Percentiles rank a stretch among this genome's conserved stretches.
These are phyloP conservation scores for Colletotrichum graminicola DNA, from an alignment of 2,329 filamentous ascomycete genomes.

Conservation along the genomic window DNA sequence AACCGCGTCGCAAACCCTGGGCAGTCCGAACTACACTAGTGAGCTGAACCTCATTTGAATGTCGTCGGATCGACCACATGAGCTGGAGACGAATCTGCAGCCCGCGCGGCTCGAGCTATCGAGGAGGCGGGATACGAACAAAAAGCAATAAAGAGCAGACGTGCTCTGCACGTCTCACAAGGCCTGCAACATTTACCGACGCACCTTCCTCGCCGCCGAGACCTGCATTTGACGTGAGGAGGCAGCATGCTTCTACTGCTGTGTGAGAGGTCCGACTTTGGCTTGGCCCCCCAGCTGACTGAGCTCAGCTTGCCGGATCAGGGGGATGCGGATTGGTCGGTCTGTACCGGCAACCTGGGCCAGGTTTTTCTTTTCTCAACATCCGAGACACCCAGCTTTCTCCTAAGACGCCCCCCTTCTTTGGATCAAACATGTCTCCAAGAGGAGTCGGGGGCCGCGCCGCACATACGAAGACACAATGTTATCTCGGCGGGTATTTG, in stretches of 20 bases:
- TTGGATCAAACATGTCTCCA: background rate
- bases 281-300: background rate
- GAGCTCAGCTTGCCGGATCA: conserved; percentile 1
- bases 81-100: conserved; percentile 4
- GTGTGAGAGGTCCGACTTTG: background rate
- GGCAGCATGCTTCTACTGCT: background rate
- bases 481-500: background rate
- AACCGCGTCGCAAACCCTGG: conserved; percentile 18
- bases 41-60: background rate
- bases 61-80: background rate
- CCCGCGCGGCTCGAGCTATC: background rate
- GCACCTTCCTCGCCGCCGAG: background rate
- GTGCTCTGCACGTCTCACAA: background rate
- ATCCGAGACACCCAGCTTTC: conserved; percentile 1
- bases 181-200: background rate
- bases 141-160: background rate
- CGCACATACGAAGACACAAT: background rate
- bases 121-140: background rate
- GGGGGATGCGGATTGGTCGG: background rate
- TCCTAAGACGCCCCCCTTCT: background rate
- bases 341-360: background rate
- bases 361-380: background rate
- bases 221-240: background rate
- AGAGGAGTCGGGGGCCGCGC: no score
- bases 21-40: background rate